Evolutionary conservation across 2,329 filamentous ascomycete genomes (phyloP).

Genomic region (Penicillium sp.): DNA sequence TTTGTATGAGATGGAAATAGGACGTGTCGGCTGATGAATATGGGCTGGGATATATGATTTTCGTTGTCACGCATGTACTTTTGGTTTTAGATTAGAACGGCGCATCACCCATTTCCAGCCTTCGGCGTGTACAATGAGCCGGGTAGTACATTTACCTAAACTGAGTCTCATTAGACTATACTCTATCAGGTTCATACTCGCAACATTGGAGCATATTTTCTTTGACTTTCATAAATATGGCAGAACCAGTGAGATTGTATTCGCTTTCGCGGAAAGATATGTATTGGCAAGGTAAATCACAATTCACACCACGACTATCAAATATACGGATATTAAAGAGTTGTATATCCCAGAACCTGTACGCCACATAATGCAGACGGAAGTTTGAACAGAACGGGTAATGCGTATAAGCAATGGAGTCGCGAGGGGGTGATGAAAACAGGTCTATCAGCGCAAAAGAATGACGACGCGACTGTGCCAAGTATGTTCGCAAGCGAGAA

Average conservation of each 20-base stretch:
- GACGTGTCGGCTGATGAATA: not conserved
- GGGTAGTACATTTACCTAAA: not conserved
- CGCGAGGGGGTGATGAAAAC: not conserved
- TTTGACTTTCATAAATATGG: not conserved
- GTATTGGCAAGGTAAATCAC: not conserved
- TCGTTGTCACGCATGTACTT: not conserved
- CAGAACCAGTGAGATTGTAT: not conserved
- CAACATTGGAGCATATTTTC: not conserved
- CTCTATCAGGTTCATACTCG: no score
- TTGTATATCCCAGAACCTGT: not conserved
- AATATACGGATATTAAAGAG: not conserved
- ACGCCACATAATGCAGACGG: not conserved
- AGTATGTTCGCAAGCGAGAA: not conserved
- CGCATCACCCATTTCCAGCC: not conserved
- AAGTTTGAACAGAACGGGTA: not conserved
- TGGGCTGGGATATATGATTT: not conserved
- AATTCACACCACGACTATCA: not conserved
- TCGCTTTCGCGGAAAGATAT: not conserved
- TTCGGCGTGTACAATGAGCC: not conserved
- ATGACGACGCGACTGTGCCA: no score
- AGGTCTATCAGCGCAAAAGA: not conserved
- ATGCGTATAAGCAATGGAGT: not conserved
- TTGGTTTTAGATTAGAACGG: not conserved
- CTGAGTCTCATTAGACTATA: not conserved
- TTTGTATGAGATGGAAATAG: not conserved